Percentiles rank a stretch among this genome's conserved stretches.
phyloP scores from a whole-genome alignment of 139 green algal species.

The Trebouxia sp. region DNA sequence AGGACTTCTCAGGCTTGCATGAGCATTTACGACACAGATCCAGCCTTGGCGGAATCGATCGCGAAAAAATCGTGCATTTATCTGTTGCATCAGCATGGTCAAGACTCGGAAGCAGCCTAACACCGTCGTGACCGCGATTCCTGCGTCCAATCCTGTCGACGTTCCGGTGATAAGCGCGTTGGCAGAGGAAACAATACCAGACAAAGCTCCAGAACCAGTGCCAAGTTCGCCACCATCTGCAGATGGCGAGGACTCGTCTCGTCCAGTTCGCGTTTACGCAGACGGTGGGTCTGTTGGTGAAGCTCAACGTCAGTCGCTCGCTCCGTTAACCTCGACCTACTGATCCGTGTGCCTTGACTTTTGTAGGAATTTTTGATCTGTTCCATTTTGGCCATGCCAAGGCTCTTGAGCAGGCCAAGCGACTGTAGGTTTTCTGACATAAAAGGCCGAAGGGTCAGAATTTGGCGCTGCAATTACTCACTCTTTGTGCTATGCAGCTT shows the following conservation, averaged over 20 bases:
- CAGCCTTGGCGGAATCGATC: neutral
- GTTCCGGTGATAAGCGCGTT: neutral
- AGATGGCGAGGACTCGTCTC: neutral
- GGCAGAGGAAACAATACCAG: constrained; percentile 26
- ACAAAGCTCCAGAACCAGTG: neutral
- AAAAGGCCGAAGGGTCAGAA: neutral
- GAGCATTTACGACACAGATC: neutral
- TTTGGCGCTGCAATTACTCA: neutral
- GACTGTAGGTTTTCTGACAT: constrained; percentile 60
- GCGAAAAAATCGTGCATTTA: too few species aligned
- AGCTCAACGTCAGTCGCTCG: neutral
- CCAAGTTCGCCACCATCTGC: neutral
- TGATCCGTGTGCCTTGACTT: neutral
- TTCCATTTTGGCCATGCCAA: constrained; percentile 91
- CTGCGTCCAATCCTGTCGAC: constrained; percentile 25
- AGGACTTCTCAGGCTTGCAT: neutral
- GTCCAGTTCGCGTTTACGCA: constrained; percentile 80
- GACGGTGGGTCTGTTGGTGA: constrained; percentile 63
- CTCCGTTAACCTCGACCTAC: neutral
- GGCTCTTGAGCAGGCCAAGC: constrained; percentile 92
- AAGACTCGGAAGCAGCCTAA: constrained; percentile 10
- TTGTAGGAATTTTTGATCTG: constrained; percentile 85
- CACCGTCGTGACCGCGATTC: neutral
- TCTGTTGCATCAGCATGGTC: neutral
- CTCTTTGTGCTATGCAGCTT: constrained; percentile 60